Evolutionary conservation across 306 rosid genomes (phyloP).

Genomic region (Fagus sylvatica): DNA sequence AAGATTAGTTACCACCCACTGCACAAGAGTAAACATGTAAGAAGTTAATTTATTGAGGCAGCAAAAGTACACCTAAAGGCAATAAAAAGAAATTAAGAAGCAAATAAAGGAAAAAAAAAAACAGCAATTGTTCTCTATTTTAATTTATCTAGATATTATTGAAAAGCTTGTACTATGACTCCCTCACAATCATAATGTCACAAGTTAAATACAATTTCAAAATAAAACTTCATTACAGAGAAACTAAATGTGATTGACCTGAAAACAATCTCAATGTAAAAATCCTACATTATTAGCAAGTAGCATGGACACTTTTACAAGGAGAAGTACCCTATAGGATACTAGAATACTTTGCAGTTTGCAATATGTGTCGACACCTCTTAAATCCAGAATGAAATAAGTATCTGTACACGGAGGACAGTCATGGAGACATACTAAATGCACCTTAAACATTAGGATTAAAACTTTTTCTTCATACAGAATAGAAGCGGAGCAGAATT

Average conservation of each 20-base stretch:
- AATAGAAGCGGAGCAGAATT: background rate
- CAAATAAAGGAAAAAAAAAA: background rate
- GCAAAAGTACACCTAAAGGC: background rate
- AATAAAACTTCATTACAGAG: background rate
- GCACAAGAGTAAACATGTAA: constrained; percentile 23
- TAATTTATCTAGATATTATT: background rate
- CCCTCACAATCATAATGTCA: background rate
- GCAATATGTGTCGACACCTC: background rate
- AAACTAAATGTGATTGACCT: background rate
- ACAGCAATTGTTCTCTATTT: background rate
- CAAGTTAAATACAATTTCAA: background rate
- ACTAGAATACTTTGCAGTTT: background rate
- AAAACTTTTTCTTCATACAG: background rate
- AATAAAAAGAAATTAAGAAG: background rate
- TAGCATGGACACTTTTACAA: background rate
- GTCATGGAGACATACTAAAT: background rate
- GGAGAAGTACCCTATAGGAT: background rate
- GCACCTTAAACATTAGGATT: background rate
- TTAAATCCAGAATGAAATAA: background rate
- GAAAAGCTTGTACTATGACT: background rate
- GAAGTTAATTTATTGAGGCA: background rate
- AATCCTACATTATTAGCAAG: background rate
- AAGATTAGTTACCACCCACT: constrained; percentile 97
- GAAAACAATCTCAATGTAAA: background rate
- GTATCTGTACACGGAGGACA: background rate